Base-by-base conservation (phyloP, 1,284 basidiomycete species). In the Cerrena zonata region DNA sequence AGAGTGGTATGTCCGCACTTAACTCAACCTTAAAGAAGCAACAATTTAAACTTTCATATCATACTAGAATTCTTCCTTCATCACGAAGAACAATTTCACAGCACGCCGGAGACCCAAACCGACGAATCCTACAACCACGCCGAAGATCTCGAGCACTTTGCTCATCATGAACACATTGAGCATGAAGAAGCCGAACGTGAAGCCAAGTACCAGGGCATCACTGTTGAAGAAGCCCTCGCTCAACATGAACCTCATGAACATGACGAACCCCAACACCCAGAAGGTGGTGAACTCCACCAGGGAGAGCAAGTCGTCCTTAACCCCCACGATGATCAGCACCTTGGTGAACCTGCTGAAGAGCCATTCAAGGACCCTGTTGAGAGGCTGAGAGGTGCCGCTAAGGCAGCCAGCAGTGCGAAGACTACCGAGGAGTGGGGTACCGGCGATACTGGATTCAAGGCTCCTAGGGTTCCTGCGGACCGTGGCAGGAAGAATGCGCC, bases 51-150 rank as follows among this genome's bases (percentile, higher is more conserved):
- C n/a, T n/a, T 27, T 47, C 30, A 27, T 12, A 2, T 13, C 26
- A 42, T 48, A 11, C 5, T 53, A 88, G 88, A 91, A 67, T 91
- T 91, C 73, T 94, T 92, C 78, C 74, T 93, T 40, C 91, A 93
- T 63, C 94, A 95, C 69, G 94, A 97, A 82, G 89, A 96, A 74
- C 73, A 91, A 68, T 96, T 80, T 75, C 95, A 99, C 72, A 89
- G 79, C 23, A 97, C 94, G 21, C 94, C 94, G 0, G 95, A 99
- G 67, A 96, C 94, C 0, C 95, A 99, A 69, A 93, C 91, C 0
- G 94, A 97, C 64, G 92, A 94, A 60, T 79, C 92, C 0, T 99
- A 99, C 72, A 88, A 67, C 53, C 95, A 99, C 68, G 84, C 91
- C 2, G 96, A 96, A 68, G 93, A 94, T 69, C 55, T 86, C 48